Conservation (phyloP, 345 rosid genomes). For the Eucalyptus erythrocorys region DNA sequence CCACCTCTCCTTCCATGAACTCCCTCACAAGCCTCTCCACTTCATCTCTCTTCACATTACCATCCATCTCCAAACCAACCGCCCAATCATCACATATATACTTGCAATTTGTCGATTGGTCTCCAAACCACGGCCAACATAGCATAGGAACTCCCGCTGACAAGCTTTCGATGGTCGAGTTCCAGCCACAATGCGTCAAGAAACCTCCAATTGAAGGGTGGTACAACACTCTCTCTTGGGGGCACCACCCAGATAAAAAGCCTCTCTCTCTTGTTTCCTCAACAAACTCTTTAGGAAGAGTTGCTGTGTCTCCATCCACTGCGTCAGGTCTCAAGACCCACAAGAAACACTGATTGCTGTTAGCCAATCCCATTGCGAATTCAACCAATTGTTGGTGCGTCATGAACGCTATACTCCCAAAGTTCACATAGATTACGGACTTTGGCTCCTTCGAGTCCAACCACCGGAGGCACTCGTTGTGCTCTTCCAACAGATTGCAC, state of each 20-base stretch:
- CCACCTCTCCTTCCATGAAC: background rate
- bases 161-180: conserved; percentile 9
- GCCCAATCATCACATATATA: conserved; percentile 20
- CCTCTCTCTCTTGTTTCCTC: background rate
- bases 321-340: conserved; percentile 6
- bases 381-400: background rate
- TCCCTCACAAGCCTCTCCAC: background rate
- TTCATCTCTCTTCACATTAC: conserved; percentile 14
- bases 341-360: background rate
- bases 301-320: background rate
- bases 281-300: background rate
- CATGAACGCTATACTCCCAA: background rate
- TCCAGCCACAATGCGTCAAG: conserved; percentile 10
- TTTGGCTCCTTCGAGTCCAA: background rate
- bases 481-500: background rate
- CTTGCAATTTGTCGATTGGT: conserved; percentile 7
- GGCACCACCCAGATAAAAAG: background rate
- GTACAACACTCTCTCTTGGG: conserved; percentile 3
- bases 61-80: conserved; percentile 5
- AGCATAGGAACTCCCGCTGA: conserved; percentile 1
- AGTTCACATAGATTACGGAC: background rate
- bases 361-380: conserved; percentile 5
- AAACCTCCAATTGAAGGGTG: conserved; percentile 6
- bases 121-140: conserved; percentile 10
- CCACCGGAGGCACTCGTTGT: background rate